Evolutionary conservation across 2,329 filamentous ascomycete genomes (phyloP), one percentile per base, ranked within the genome.

Genomic region (Xylariales sp.): DNA sequence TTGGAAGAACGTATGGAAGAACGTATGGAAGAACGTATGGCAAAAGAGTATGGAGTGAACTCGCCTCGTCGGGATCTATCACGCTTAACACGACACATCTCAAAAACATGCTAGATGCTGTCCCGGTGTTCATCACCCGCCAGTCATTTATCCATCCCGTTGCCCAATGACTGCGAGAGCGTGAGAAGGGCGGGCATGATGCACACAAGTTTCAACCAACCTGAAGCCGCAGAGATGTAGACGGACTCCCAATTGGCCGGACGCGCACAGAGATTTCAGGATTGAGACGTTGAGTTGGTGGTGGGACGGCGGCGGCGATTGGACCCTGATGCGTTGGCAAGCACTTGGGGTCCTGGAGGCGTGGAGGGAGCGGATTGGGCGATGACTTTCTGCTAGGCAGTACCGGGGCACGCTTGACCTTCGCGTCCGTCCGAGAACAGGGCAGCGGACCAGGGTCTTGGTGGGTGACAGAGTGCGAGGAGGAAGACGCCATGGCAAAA

Each of bases 361-460:
- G 58, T 59, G 57, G 56, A 53, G 52, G 50, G 49, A 45, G 51
- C 47, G 52, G 56, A 59, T 58, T 57, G 56, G 56, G 41, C 42
- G 49, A 10, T 14, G 28, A 33, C 9, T 7, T 11, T 5, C 28
- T 16, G 38, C 29, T 18, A 33, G 37, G 37, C 37, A 22, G 15
- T 21, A 18, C 37, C 20, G 35, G 50, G 43, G 43, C 48, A 18
- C 31, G 29, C n/a, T 27, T 20, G 20, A 22, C 19, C 34, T 39
- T 16, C 19, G 24, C 15, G 14, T 12, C 21, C 20, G 15, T 12
- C n/a, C 31, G 24, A 18, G 33, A 16, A 20, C 14, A 25, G 28
- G 27, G 14, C 20, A 40, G 38, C 14, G 11, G 24, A 16, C 16
- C 24, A 31, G 18, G 25, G 31, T 27, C 11, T 10, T 35, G 32